These are phyloP conservation scores for Gastrodia elata DNA, from an alignment of 106 monocot species.

Conservation along the genomic window DNA sequence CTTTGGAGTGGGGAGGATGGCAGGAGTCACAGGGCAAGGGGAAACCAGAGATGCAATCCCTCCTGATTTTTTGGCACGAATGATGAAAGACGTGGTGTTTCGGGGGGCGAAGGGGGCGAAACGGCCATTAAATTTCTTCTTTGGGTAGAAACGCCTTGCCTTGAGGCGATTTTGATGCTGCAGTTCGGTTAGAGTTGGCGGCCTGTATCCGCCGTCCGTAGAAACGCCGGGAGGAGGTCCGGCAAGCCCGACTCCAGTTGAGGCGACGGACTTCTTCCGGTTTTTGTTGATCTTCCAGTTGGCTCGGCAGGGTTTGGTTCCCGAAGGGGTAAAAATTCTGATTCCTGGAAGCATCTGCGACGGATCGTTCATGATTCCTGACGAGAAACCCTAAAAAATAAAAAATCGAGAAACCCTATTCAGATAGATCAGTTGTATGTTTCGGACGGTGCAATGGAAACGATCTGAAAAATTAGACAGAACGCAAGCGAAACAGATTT, in stretches of 20 bases:
- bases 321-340: constrained; percentile 24
- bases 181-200: constrained; percentile 62
- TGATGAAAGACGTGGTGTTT: constrained; percentile 93
- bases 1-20: constrained; percentile 84
- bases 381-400: constrained; percentile 4
- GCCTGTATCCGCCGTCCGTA: constrained; percentile 30
- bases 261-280: constrained; percentile 23
- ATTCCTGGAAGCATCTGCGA: constrained; percentile 10
- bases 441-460: neutral
- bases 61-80: constrained; percentile 87
- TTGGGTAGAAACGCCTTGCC: constrained; percentile 73
- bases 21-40: constrained; percentile 90
- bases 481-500: neutral
- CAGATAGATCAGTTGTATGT: neutral
- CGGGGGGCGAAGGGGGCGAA: constrained; percentile 81
- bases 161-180: constrained; percentile 86
- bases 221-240: neutral
- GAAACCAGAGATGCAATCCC: constrained; percentile 91
- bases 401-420: neutral
- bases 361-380: constrained; percentile 12
- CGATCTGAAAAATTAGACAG: neutral
- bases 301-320: constrained; percentile 15
- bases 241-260: neutral
- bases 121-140: constrained; percentile 55
- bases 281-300: constrained; percentile 70